A percentile compares a stretch with the other conserved stretches of the same genome.
Evolutionary conservation across 164 flowering plant genomes (phyloP).

Genomic region (Stephania japonica): DNA sequence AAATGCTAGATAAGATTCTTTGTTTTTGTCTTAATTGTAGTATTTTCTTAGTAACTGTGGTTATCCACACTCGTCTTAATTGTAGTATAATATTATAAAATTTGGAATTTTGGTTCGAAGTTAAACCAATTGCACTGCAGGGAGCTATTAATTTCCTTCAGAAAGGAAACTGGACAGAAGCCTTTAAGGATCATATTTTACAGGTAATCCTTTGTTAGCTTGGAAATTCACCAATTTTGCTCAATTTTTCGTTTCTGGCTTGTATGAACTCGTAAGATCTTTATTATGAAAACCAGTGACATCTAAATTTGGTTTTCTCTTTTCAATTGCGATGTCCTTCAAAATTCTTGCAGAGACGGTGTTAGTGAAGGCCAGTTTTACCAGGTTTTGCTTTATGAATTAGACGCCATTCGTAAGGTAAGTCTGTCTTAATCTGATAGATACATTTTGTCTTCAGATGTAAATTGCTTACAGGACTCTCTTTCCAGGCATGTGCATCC

Average conservation of each 20-base stretch:
- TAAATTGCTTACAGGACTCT: not conserved
- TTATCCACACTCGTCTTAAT: too few relatives aligned
- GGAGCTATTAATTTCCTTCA: slow-evolving; percentile 19
- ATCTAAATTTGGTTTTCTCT: not conserved
- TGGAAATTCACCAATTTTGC: not conserved
- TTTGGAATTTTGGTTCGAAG: not conserved
- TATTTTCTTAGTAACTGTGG: too few relatives aligned
- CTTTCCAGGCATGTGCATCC: slow-evolving; percentile 16
- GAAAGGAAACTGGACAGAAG: slow-evolving; percentile 18
- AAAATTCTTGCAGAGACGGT: slow-evolving; percentile 12
- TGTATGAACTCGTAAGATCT: not conserved
- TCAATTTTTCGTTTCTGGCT: not conserved
- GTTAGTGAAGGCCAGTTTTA: slow-evolving; percentile 21
- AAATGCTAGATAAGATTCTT: not conserved
- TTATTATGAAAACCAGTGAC: not conserved
- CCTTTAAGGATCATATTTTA: slow-evolving; percentile 18
- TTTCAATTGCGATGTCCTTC: not conserved
- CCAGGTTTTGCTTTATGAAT: slow-evolving; percentile 16
- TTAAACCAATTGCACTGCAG: slow-evolving; percentile 8
- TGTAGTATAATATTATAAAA: too few relatives aligned
- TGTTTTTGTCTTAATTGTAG: not conserved
- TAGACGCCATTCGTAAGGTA: slow-evolving; percentile 21
- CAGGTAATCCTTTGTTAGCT: slow-evolving; percentile 11
- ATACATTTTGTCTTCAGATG: not conserved
- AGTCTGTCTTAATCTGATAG: not conserved